Percentiles rank a stretch among this genome's conserved stretches.
Evolutionary conservation across 257 asterid species (phyloP).

Genomic region (Anisodus acutangulus): DNA sequence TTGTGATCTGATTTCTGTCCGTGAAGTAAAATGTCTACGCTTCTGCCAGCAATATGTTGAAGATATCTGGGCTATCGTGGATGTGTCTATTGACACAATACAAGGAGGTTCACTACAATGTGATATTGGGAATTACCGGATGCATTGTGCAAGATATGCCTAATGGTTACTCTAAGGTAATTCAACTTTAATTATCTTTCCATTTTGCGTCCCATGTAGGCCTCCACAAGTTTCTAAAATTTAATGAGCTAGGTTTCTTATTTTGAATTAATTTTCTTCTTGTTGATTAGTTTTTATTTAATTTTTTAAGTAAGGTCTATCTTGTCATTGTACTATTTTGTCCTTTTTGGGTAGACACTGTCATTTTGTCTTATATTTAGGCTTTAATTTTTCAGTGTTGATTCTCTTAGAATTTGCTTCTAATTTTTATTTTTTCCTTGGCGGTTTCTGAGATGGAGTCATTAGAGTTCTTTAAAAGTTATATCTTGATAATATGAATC

Average conservation of each 20-base stretch:
- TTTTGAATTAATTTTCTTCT: neutral
- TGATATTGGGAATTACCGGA: slow-evolving; percentile 46
- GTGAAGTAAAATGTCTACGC: slow-evolving; percentile 64
- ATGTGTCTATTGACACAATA: slow-evolving; percentile 62
- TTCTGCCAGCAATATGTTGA: slow-evolving; percentile 75
- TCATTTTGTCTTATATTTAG: neutral
- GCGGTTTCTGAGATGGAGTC: neutral
- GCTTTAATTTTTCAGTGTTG: neutral
- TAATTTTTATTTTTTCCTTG: no score
- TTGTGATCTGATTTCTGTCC: slow-evolving; percentile 67
- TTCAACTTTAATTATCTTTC: neutral
- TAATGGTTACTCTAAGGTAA: slow-evolving; percentile 73
- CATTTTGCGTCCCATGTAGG: neutral
- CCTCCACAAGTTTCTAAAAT: neutral
- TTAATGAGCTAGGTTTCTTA: neutral
- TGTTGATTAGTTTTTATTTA: neutral
- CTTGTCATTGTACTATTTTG: neutral
- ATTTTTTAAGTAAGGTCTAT: neutral
- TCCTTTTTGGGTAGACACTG: neutral
- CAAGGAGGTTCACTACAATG: slow-evolving; percentile 44
- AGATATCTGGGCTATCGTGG: slow-evolving; percentile 81
- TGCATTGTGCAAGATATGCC: slow-evolving; percentile 67
- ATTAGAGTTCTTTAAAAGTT: neutral
- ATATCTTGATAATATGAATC: neutral
- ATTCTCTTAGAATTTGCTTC: slow-evolving; percentile 23